phyloP scores from a whole-genome alignment of 108 stramenopile species.

The Fragilariopsis cylindrus region DNA sequence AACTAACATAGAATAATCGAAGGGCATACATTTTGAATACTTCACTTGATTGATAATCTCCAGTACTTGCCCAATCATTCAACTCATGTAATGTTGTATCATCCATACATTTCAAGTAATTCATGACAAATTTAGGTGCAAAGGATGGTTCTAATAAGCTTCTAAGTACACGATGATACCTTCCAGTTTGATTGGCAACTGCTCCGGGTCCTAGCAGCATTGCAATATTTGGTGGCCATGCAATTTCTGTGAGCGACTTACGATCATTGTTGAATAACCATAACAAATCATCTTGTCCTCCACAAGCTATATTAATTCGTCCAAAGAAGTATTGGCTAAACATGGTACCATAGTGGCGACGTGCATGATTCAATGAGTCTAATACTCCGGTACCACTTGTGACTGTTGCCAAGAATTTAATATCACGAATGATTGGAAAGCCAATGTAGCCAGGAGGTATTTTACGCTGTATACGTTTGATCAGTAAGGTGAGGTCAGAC shows the following conservation, averaged over 20 bases:
- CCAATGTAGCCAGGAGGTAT: too few relatives aligned
- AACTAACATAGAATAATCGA: background rate
- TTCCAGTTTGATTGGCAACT: background rate
- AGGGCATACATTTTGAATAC: conserved; percentile 5
- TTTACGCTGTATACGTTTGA: too few relatives aligned
- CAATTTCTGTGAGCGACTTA: background rate
- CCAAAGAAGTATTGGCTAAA: too few relatives aligned
- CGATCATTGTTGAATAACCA: background rate
- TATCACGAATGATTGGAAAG: too few relatives aligned
- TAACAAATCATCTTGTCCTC: background rate
- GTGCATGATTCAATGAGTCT: too few relatives aligned
- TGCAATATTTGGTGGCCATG: conserved; percentile 1
- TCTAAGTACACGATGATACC: background rate
- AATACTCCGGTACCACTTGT: too few relatives aligned
- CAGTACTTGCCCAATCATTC: background rate
- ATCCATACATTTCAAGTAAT: background rate
- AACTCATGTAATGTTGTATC: background rate
- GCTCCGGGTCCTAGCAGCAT: background rate
- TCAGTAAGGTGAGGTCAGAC: too few relatives aligned
- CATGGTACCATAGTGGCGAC: too few relatives aligned
- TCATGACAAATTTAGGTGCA: background rate
- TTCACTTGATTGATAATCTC: background rate
- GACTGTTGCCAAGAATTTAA: too few relatives aligned
- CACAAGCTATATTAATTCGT: too few relatives aligned
- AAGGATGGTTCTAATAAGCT: background rate